Evolutionary conservation across 345 rosid species (phyloP).

Genomic region (Barbarea vulgaris): DNA sequence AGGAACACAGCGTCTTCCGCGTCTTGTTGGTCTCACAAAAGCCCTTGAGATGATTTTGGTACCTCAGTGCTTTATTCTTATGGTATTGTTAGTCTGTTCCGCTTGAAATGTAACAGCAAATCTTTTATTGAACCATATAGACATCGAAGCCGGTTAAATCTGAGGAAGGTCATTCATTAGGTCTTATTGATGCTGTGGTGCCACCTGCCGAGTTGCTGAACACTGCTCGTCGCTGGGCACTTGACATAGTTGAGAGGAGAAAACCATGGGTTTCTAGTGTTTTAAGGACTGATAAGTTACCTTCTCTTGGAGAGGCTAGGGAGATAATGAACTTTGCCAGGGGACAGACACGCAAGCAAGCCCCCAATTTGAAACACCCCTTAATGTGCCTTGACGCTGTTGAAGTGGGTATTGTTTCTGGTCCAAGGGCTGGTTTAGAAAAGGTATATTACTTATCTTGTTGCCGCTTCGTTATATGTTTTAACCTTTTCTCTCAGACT

Average conservation of each 20-base stretch:
- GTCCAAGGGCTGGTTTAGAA: slow-evolving; percentile 75
- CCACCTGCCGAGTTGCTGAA: slow-evolving; percentile 61
- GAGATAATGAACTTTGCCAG: slow-evolving; percentile 85
- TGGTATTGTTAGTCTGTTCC: slow-evolving; percentile 18
- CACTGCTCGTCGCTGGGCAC: slow-evolving; percentile 84
- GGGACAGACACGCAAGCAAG: slow-evolving; percentile 67
- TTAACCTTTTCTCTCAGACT: background rate
- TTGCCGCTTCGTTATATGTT: background rate
- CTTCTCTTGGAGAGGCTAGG: slow-evolving; percentile 87
- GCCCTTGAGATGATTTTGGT: slow-evolving; percentile 99
- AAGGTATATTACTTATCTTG: slow-evolving; percentile 56
- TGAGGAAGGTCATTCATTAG: slow-evolving; percentile 69
- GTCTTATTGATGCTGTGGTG: slow-evolving; percentile 83
- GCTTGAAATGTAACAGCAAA: slow-evolving; percentile 3
- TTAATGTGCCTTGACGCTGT: slow-evolving; percentile 78
- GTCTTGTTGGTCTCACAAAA: slow-evolving; percentile 92
- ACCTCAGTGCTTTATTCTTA: slow-evolving; percentile 33
- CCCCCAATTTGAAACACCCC: slow-evolving; percentile 89
- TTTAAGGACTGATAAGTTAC: slow-evolving; percentile 75
- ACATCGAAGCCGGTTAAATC: slow-evolving; percentile 80
- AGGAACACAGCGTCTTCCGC: slow-evolving; percentile 99
- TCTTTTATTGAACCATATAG: slow-evolving; percentile 42
- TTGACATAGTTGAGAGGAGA: slow-evolving; percentile 68
- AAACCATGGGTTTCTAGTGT: slow-evolving; percentile 89
- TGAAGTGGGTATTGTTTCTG: slow-evolving; percentile 85